Base-by-base conservation (phyloP, 73 alveolate genomes). In the Paraurostyla sp. region DNA sequence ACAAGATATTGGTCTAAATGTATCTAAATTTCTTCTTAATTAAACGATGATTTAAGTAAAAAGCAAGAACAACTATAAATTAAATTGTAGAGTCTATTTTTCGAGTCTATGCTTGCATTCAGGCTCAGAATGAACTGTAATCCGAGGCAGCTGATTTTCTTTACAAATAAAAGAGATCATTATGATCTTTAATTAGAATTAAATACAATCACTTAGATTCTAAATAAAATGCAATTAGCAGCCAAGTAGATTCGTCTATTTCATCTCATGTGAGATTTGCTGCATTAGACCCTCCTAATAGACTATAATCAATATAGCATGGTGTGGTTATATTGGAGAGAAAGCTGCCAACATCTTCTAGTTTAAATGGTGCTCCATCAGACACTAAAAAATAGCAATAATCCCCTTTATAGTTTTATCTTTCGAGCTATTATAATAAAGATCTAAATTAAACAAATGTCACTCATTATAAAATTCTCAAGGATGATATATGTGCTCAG, bases 1-100 rank as follows among this genome's bases (percentile, higher is more conserved):
- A 62, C 80, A 3, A 23, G 52, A 36, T 62, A 62, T 25, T 62
- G 80, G 80, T 62, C 80, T 7, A 62, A 62, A 22, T 32, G 80
- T 32, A 6, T 62, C 23, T 11, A 13, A 46, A 13, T 46, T 15
- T 46, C 18, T 46, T 13, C 13, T 46, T 13, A 25, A 4, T 4
- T 29, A 62, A 11, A 9, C 16, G 23, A 9, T 11, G 80, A 62
- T 15, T 29, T 3, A 36, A 25, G 51, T 15, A 23, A 32, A 13
- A 62, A 22, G 7, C 18, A 29, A 62, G 9, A 62, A 22, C 29
- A 15, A 62, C 3, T 25, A 7, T 62, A 32, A n/a, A 16, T 36
- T 25, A 62, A 62, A 62, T 36, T 62, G 18, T 36, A n/a, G 80
- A 32, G 56, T 29, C 30, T 62, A 32, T 62, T 62, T 29, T 62